phyloP scores from a whole-genome alignment of 106 monocot species.

The Apostasia shenzhenica region DNA sequence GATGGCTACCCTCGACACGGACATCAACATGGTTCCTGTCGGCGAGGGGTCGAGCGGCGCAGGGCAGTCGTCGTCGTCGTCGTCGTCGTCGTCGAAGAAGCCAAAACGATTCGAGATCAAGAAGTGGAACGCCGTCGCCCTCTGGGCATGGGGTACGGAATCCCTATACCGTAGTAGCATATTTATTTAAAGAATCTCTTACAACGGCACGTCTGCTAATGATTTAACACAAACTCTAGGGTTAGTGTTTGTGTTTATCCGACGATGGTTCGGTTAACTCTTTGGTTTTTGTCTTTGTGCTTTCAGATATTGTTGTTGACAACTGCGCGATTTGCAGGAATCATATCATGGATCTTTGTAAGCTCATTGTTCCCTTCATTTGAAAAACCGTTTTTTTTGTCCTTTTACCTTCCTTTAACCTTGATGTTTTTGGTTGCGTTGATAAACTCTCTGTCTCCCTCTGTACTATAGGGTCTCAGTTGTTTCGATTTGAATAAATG shows the following conservation, averaged over 20 bases:
- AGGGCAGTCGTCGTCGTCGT: conserved; percentile 18
- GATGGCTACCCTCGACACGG: conserved; percentile 39
- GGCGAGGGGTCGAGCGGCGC: conserved; percentile 40
- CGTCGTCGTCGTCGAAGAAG: conserved; percentile 34
- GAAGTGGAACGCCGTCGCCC: conserved; percentile 66
- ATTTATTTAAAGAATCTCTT: too few relatives aligned
- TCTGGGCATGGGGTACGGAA: conserved; percentile 66
- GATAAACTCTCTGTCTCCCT: not conserved
- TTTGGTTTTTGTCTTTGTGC: not conserved
- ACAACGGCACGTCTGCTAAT: too few relatives aligned
- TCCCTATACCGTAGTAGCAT: too few relatives aligned
- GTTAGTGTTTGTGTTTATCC: not conserved
- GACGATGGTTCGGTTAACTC: not conserved
- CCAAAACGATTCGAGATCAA: conserved; percentile 65
- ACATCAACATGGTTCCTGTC: conserved; percentile 42
- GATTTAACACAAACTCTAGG: not conserved
- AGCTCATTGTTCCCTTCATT: conserved; percentile 1
- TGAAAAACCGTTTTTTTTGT: not conserved
- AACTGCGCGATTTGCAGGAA: conserved; percentile 63
- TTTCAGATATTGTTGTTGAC: conserved; percentile 66
- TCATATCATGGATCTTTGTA: conserved; percentile 72
- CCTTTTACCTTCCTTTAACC: not conserved
- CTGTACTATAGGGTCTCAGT: not conserved
- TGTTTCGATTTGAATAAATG: not conserved
- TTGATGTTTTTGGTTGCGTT: not conserved